phyloP scores from a whole-genome alignment of 2,329 filamentous ascomycete genomes.

The Pseudogymnoascus sp. region DNA sequence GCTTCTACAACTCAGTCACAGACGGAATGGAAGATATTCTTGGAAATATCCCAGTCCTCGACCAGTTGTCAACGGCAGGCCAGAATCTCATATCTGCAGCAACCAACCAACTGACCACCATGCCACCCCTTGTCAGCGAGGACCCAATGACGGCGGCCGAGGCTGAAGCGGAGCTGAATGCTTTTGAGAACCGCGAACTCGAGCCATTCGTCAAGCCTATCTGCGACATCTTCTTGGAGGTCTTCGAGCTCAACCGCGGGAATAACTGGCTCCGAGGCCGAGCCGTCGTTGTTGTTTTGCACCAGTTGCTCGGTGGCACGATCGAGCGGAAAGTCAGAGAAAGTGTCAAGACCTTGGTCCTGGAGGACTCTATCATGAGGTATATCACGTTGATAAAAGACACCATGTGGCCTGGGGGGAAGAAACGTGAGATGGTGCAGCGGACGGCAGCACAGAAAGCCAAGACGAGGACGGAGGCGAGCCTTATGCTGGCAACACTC shows the following conservation, averaged over 20 bases:
- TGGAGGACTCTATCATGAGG: conserved; percentile 70
- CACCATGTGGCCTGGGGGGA: conserved; percentile 73
- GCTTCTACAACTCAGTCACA: conserved; percentile 92
- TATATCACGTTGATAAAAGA: conserved; percentile 70
- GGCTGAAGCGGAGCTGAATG: conserved; percentile 87
- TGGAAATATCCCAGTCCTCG: conserved; percentile 89
- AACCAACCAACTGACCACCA: conserved; percentile 53
- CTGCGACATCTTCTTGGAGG: conserved; percentile 92
- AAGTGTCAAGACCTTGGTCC: conserved; percentile 62
- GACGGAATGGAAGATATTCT: conserved; percentile 98
- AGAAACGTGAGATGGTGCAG: conserved; percentile 42
- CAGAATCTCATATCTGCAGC: conserved; percentile 82
- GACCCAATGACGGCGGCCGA: conserved; percentile 55
- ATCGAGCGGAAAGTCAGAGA: conserved; percentile 95
- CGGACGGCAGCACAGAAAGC: conserved; percentile 68
- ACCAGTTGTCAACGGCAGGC: conserved; percentile 86
- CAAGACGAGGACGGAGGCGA: conserved; percentile 78
- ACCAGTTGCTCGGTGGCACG: conserved; percentile 90
- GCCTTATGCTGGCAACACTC: conserved; percentile 79
- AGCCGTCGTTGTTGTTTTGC: conserved; percentile 90
- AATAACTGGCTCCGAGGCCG: conserved; percentile 96
- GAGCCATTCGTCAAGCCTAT: conserved; percentile 98
- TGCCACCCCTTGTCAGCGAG: conserved; percentile 45
- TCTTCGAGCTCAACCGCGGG: conserved; percentile 87
- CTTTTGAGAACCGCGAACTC: conserved; percentile 81